Evolutionary conservation across 306 rosid species (phyloP), one percentile per base, ranked within the genome.

Genomic region (Vigna angularis): DNA sequence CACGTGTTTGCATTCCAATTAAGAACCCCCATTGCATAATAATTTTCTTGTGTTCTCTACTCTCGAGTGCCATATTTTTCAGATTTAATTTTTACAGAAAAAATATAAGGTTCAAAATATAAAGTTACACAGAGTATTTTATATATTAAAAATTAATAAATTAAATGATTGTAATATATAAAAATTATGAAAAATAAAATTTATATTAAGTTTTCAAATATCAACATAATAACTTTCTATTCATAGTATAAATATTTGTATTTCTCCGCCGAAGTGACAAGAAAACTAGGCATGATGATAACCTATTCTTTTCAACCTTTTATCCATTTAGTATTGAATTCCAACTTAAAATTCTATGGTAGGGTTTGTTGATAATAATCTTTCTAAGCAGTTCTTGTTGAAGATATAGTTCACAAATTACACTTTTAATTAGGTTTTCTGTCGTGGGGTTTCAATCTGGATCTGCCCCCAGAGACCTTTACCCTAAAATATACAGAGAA

Each of bases 381-480:
- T 13, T 20, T 66, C 47, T 44, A 1, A 66, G 72, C 72, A 55
- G 55, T 44, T 44, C 55, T 44, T 66, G 32, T 66, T 44, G 55
- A 66, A 66, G 55, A 42, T 44, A 44, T 26, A 26, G 12, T 66
- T 66, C 55, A 66, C 18, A 66, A 45, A 12, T 2, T 20, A 66
- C 55, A 66, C 22, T 1, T 20, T 42, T 14, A 40, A 20, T 20
- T 20, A 32, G 44, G 45, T 32, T 42, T 64, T 64, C 28, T 7
- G 9, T 38, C 6, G 1, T 34, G 6, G 7, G 42, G 9, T 6
- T 36, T 36, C 42, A 36, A 36, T 36, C 9, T 36, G 9, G 40
- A 36, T 36, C 42, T 6, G 9, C 0, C 38, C 38, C 36, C 6
- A 30, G 5, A 30, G 4, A 30, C 34, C 34, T 30, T 30, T 30